Base-by-base conservation (phyloP, 192 early-diverging fungal species). In the Coemansia sp. region DNA sequence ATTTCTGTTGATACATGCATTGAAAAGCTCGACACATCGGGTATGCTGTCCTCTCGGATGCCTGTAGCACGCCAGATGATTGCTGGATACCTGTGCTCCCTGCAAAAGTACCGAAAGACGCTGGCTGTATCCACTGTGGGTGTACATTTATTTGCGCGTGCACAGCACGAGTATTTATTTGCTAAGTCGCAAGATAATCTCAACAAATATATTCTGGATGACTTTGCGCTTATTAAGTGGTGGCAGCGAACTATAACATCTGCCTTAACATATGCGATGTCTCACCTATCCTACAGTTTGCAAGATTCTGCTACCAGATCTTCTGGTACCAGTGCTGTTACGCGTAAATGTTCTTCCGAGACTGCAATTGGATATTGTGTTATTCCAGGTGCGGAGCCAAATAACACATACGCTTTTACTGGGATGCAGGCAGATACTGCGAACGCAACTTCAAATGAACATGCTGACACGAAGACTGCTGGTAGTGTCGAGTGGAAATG, bases 161-260 rank as follows among this genome's bases (percentile, higher is more conserved):
- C 93, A 6, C 94, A 95, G 72, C 92, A 92, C 14, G 87, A 91
- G 62, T 95, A 95, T 58, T 75, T 95, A 9, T 95, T 95, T 86
- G 83, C 85, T 27, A 66, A 84, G 25, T 94, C 92, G 9, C 73
- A 80, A 42, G 59, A 85, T 32, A 93, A 93, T 67, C 50, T 72
- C 9, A 56, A 51, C 3, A 95, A 95, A 42, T 83, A 68, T n/a
- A 63, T 82, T 29, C 79, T 93, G 24, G 69, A 81, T 36, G 92
- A 94, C 62, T 58, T 82, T 8, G 74, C 68, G 4, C 82, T 95
- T 21, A 74, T 94, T 27, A 77, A 77, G 50, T 95, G 92, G 92
- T 95, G 94, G 94, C 83, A 87, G 52, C 76, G 75, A 27, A 76
- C 84, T 14, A 66, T 88, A 29, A 42, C 69, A 1, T 58, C 30